Base-by-base conservation (phyloP, 805 yeast species). In the Yarrowia sp. region DNA sequence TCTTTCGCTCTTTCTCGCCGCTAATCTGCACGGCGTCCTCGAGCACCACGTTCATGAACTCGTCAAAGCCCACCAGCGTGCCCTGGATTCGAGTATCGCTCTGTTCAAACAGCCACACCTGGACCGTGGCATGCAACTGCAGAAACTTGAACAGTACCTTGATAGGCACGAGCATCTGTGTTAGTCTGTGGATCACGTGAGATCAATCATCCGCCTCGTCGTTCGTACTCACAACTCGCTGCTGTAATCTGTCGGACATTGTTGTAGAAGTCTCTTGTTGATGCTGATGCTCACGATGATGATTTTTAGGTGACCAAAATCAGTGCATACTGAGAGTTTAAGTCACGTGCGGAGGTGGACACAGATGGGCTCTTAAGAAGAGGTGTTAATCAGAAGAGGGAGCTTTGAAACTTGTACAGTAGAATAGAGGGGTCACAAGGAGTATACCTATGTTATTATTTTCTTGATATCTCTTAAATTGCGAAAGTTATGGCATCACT, bases 41-140 rank as follows among this genome's bases (percentile, higher is more conserved):
- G 24, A 87, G 78, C 4, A 87, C 89, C 17, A 87, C 79, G 75
- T 95, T 95, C 99, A 95, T 96, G 74, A 93, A 94, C 79, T 96
- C 99, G 77, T 95, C 99, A 78, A 96, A 94, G 0, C 99, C 99
- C 69, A 88, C 82, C 38, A 95, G 87, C 70, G 83, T 85, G 1
- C 99, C 99, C 72, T 89, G 90, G 38, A 94, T 85, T 71, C 96
- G 82, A 71, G 83, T 82, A 20, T 86, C 87, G 0, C 87, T 84
- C 77, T 95, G 97, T 74, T 95, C 98, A 72, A 84, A 92, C 12
- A 95, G 81, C 98, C 98, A 94, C 42, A 95, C 86, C 9, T 88
- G 85, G 40, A 95, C 98, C 19, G 81, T 79, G 1, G 90, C 80
- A 73, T 91, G 94, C 72, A 90, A 90, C 76, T 93, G 97, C 70